Base-by-base conservation (phyloP, 129 eudicot genomes). In the Lactuca saligna region DNA sequence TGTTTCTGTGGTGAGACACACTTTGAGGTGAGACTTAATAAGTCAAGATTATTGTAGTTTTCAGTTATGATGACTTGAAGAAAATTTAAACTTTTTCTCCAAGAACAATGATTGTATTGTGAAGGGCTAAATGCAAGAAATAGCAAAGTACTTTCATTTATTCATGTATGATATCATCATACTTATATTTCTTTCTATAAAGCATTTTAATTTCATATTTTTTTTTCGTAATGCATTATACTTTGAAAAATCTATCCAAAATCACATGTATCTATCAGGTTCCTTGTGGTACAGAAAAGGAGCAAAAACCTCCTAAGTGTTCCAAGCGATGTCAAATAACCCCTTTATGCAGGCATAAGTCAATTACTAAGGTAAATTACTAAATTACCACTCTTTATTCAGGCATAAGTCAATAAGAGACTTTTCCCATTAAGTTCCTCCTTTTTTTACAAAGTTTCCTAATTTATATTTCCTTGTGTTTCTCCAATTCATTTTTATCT, bases 221-320 rank as follows among this genome's bases (percentile, higher is more conserved):
- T 44, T 44, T 44, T 3, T 44, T 44, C 3, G 2, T 44, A 8
- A 2, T 0, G 2, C 3, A 8, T 44, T 44, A 3, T 3, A 44
- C 14, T 10, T 44, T 44, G 50, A 44, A 44, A 2, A 44, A 2
- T 39, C 0, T 39, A 39, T 39, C 46, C 46, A 39, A 25, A 25
- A 25, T 0, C 29, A 61, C 14, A 70, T 71, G 59, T 64, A 59
- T 70, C 81, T 66, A 65, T 71, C 80, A 92, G 98, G 96, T 92
- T 75, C 96, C 96, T 14, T 92, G 98, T 81, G 98, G 98, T 78
- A 87, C 98, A 12, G 96, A 92, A 86, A 79, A 64, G 74, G 95
- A 86, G 64, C 98, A 92, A 77, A 89, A 86, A 73, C 98, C 98
- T 69, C 96, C 98, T 46, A 90, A 78, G 72, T 92, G 98, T 67